These are phyloP conservation scores for Cylindrotheca closterium DNA, from an alignment of 108 stramenopile species.

Conservation along the genomic window DNA sequence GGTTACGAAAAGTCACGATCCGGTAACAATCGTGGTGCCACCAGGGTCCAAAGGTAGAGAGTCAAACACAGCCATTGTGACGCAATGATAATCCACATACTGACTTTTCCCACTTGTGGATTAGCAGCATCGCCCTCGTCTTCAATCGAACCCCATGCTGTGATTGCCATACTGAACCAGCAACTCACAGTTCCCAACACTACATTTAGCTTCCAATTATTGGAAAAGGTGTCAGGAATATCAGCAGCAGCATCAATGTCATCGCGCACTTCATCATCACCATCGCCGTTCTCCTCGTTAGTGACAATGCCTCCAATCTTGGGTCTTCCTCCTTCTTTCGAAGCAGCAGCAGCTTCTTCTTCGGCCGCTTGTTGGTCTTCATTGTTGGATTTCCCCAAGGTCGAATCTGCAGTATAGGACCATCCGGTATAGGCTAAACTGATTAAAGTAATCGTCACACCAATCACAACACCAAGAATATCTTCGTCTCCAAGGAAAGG, in stretches of 20 bases:
- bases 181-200: slow-evolving; percentile 71
- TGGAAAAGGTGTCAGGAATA: slow-evolving; percentile 50
- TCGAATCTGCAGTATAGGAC: slow-evolving; percentile 56
- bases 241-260: no score
- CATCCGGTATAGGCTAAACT: slow-evolving; percentile 83
- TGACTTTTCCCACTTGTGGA: slow-evolving; percentile 71
- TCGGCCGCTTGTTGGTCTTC: neutral
- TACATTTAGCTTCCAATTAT: slow-evolving; percentile 88
- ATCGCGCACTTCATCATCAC: slow-evolving; percentile 10
- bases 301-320: slow-evolving; percentile 55
- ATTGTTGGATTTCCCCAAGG: slow-evolving; percentile 6
- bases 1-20: slow-evolving; percentile 86
- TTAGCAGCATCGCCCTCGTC: slow-evolving; percentile 66
- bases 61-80: slow-evolving; percentile 86
- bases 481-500: slow-evolving; percentile 74
- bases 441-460: slow-evolving; percentile 70
- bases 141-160: slow-evolving; percentile 87
- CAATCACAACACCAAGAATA: slow-evolving; percentile 64
- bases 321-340: slow-evolving; percentile 3
- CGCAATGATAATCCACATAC: slow-evolving; percentile 91
- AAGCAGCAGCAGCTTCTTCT: neutral
- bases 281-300: slow-evolving; percentile 23
- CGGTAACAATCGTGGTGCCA: slow-evolving; percentile 88
- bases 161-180: slow-evolving; percentile 91
- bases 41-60: slow-evolving; percentile 90